These are phyloP conservation scores for Russula sp. DNA, from an alignment of 768 basidiomycete species.

Conservation along the genomic window DNA sequence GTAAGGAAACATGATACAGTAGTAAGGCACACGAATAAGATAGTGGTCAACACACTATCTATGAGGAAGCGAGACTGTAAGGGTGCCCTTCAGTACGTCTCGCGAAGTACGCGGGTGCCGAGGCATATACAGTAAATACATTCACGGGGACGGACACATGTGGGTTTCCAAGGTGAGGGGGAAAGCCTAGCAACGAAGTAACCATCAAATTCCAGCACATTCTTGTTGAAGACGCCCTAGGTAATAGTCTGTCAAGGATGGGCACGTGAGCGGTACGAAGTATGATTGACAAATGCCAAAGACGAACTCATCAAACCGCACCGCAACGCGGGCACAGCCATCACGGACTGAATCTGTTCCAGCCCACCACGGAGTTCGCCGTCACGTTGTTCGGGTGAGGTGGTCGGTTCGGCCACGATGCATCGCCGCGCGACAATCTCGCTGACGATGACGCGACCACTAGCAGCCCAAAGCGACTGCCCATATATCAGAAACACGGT, in stretches of 20 bases:
- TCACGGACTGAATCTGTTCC: constrained; percentile 24
- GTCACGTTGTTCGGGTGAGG: constrained; percentile 16
- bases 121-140: background rate
- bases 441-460: constrained; percentile 28
- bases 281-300: background rate
- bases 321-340: constrained; percentile 19
- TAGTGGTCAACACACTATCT: background rate
- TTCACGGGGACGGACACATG: background rate
- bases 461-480: constrained; percentile 27
- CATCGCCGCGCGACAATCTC: constrained; percentile 26
- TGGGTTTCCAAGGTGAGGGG: no score
- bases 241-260: constrained; percentile 18
- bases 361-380: constrained; percentile 22
- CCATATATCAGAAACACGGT: background rate
- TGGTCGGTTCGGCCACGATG: constrained; percentile 15
- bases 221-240: constrained; percentile 28
- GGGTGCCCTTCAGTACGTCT: no score
- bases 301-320: constrained; percentile 27
- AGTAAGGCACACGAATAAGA: background rate
- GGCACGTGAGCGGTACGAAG: background rate
- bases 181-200: background rate
- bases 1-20: background rate
- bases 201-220: constrained; percentile 21
- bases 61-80: background rate
- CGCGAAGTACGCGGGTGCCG: background rate